Evolutionary conservation across 108 stramenopile species (phyloP).

Genomic region (Chaetoceros tenuissimus): DNA sequence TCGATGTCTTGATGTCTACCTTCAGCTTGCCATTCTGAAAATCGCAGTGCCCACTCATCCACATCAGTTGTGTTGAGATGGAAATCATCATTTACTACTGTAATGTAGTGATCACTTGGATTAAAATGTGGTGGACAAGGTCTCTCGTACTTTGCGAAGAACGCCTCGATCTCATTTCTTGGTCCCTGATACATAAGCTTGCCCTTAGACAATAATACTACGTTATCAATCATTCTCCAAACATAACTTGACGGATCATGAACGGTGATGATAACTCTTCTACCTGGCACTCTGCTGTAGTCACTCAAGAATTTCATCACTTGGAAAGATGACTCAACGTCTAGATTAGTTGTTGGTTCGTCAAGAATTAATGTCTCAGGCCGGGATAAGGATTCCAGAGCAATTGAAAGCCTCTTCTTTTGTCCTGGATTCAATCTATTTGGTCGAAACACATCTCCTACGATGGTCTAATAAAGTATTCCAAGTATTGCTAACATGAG

Average conservation of each 20-base stretch:
- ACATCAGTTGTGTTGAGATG: conserved; percentile 23
- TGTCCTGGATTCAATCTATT: conserved; percentile 70
- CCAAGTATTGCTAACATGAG: too few relatives aligned
- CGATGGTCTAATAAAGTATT: too few relatives aligned
- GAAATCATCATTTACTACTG: conserved; percentile 37
- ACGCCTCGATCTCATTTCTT: conserved; percentile 37
- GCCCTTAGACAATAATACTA: conserved; percentile 36
- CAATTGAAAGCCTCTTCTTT: conserved; percentile 67
- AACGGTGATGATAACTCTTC: conserved; percentile 47
- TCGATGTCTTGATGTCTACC: too few relatives aligned
- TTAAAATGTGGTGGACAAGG: conserved; percentile 46
- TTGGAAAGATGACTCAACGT: conserved; percentile 36
- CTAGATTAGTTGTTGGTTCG: conserved; percentile 22
- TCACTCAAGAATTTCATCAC: conserved; percentile 49
- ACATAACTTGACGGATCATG: conserved; percentile 40
- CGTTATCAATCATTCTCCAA: conserved; percentile 50
- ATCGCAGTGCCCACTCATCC: conserved; percentile 26
- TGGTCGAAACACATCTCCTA: conserved; percentile 50
- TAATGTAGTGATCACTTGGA: conserved; percentile 41
- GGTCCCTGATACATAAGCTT: conserved; percentile 41
- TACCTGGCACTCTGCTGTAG: conserved; percentile 23
- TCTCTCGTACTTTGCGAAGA: conserved; percentile 28
- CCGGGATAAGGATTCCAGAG: conserved; percentile 43
- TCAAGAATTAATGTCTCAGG: conserved; percentile 44
- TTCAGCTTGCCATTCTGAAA: conserved; percentile 8